A percentile compares a stretch with the other conserved stretches of the same genome.
Conservation (phyloP, 139 green algal species). For the Chlorella sp. region DNA sequence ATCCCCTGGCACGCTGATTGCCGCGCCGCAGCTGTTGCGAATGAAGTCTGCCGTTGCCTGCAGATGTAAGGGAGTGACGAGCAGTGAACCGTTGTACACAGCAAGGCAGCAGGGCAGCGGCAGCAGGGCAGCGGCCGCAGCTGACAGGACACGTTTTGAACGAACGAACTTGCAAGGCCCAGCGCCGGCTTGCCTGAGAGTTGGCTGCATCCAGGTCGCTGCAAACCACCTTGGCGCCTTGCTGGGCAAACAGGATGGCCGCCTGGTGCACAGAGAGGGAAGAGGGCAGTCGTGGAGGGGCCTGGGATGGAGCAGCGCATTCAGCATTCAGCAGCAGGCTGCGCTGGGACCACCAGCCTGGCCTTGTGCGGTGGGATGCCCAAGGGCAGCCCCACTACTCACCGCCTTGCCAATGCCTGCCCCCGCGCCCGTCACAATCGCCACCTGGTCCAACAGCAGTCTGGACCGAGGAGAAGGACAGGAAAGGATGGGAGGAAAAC, state of each 20-base stretch:
- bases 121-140: no score
- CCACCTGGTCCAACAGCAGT: conserved; percentile 56
- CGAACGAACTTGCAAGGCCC: no score
- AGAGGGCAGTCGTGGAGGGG: not conserved
- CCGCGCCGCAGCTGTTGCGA: conserved; percentile 32
- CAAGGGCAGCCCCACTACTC: no score
- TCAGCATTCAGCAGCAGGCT: not conserved
- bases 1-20: conserved; percentile 59
- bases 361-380: not conserved
- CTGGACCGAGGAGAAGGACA: not conserved
- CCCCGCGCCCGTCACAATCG: conserved; percentile 83
- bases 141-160: no score
- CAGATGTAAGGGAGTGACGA: no score
- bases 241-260: conserved; percentile 69
- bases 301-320: not conserved
- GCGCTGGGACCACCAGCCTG: not conserved
- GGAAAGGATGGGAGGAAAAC: not conserved
- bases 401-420: conserved; percentile 77
- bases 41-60: conserved; percentile 59
- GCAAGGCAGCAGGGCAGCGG: no score
- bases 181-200: conserved; percentile 18
- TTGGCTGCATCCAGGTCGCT: conserved; percentile 73
- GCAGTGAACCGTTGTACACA: no score
- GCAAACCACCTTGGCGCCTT: conserved; percentile 63
- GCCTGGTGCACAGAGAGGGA: not conserved